phyloP scores from a whole-genome alignment of 805 yeast genomes.

The Hanseniaspora jakobsenii region DNA sequence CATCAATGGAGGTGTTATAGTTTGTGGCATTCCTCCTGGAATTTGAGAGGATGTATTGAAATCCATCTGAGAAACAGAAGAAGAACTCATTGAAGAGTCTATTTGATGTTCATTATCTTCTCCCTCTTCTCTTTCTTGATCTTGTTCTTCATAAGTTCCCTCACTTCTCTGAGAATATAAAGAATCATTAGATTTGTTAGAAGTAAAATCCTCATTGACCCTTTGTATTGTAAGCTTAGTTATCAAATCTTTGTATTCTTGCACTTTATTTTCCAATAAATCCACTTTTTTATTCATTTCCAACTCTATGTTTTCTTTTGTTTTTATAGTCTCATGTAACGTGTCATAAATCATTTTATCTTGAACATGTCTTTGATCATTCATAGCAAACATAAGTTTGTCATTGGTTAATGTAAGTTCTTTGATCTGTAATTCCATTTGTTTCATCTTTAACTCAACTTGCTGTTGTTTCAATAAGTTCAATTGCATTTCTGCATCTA shows the following conservation, averaged over 20 bases:
- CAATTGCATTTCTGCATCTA: constrained; percentile 92
- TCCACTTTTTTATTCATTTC: constrained; percentile 24
- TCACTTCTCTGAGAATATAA: no score
- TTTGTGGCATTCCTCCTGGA: no score
- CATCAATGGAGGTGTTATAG: constrained; percentile 6
- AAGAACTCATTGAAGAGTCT: no score
- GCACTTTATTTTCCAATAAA: constrained; percentile 25
- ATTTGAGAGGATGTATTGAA: no score
- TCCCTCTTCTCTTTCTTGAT: constrained; percentile 4
- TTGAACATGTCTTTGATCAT: constrained; percentile 22
- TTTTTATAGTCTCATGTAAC: constrained; percentile 18
- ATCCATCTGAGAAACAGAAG: no score
- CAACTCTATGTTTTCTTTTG: constrained; percentile 16
- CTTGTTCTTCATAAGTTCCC: constrained; percentile 2
- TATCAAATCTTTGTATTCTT: constrained; percentile 22
- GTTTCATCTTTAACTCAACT: constrained; percentile 25
- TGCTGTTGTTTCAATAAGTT: constrained; percentile 14
- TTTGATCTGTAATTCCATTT: constrained; percentile 26
- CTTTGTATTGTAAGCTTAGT: constrained; percentile 19
- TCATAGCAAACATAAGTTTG: constrained; percentile 25
- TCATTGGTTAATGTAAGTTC: constrained; percentile 28
- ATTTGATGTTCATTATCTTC: background rate
- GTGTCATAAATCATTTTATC: constrained; percentile 22
- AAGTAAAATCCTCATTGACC: no score
- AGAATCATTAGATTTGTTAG: no score